Base-by-base conservation (phyloP, 768 basidiomycete genomes). In the Holtermanniella nyarrowii region DNA sequence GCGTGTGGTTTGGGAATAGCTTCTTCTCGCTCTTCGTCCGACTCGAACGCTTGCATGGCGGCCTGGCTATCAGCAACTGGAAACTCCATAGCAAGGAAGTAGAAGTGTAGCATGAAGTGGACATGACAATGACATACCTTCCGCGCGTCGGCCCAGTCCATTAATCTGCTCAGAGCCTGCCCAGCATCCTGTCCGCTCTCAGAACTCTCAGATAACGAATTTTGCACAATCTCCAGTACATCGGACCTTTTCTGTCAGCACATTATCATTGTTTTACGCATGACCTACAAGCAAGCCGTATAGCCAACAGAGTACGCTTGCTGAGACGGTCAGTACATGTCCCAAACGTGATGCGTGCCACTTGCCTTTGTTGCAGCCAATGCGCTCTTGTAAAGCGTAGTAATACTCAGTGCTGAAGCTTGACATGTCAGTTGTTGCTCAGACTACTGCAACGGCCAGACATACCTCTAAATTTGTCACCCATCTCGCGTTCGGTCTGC, bases 71-170 rank as follows among this genome's bases (percentile, higher is more conserved):
- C 26, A 3, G 49, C 27, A 18, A 46, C 49, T n/a, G 26, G 37
- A 20, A 11, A 23, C 18, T 26, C 22, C 10, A 44, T 20, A 44
- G 10, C 7, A 7, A 7, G 42, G 42, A 40, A 40, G 37, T 40
- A 11, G 37, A 40, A 40, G 49, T 3, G 23, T 39, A 26, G 42
- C 16, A n/a, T 3, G n/a, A 12, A 48, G 1, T 21, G 10, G 46
- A 26, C 39, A 20, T 26, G 12, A 22, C 31, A 1, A 12, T 27
- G 1, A 48, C 65, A 42, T 43, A 67, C 65, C 56, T 67, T 56
- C 50, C 65, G 41, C 14, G 65, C 65, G 44, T 67, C 65, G 7
- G 59, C 62, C 65, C 65, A 67, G 26, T 67, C 65, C 65, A 67
- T 67, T 49, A 64, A 43, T 26, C 65, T 26, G 5, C 53, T 56